Evolutionary conservation across 2,329 filamentous ascomycete genomes (phyloP).

Genomic region (Aaosphaeria arxii): DNA sequence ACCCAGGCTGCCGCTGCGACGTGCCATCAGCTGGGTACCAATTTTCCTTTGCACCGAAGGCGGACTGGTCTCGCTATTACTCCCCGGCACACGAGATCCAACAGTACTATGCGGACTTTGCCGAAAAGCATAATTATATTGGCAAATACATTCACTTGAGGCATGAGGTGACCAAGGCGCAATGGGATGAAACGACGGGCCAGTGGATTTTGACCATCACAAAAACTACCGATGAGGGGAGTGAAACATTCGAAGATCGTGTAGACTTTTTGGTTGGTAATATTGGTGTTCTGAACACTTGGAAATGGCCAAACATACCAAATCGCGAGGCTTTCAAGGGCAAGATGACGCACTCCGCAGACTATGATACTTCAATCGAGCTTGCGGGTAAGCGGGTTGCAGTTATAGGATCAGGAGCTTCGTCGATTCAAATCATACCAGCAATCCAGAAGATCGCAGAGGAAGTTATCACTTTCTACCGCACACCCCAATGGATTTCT

Average conservation of each 20-base stretch:
- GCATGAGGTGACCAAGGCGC: conserved; percentile 23
- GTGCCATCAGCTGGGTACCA: conserved; percentile 22
- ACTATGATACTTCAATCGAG: conserved; percentile 1
- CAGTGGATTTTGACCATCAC: conserved; percentile 12
- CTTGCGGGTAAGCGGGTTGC: neutral
- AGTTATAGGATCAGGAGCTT: conserved; percentile 1
- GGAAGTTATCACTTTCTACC: neutral
- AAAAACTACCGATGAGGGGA: neutral
- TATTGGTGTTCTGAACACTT: conserved; percentile 2
- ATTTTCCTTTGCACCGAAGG: conserved; percentile 37
- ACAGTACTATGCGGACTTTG: conserved; percentile 30
- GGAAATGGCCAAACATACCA: conserved; percentile 1
- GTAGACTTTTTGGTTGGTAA: conserved; percentile 11
- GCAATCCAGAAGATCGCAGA: neutral
- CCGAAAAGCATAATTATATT: conserved; percentile 27
- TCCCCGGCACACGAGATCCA: neutral
- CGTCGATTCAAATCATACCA: neutral
- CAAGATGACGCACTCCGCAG: conserved; percentile 1
- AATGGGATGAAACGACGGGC: conserved; percentile 38
- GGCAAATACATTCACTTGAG: conserved; percentile 29
- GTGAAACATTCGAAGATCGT: conserved; percentile 29
- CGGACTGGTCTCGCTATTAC: conserved; percentile 12
- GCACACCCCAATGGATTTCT: neutral
- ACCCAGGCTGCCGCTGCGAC: conserved; percentile 33
- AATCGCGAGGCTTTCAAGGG: neutral